Evolutionary conservation across 495 filamentous ascomycete species (phyloP).

Genomic region (Penicillium roqueforti): DNA sequence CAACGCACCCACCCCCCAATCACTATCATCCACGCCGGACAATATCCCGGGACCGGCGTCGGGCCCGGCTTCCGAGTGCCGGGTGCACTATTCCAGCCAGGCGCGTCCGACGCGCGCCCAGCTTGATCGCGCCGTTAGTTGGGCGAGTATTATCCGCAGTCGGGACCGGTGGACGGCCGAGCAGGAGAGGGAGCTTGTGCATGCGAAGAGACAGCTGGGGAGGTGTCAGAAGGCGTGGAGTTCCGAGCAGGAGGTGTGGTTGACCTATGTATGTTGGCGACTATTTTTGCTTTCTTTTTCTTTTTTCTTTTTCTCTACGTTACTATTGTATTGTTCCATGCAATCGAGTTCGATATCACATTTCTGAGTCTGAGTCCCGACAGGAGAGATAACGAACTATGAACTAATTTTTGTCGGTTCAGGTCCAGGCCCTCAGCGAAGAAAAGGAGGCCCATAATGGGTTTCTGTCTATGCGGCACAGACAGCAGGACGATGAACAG

Average conservation of each 20-base stretch:
- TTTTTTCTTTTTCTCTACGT: conserved; percentile 3
- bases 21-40: not conserved
- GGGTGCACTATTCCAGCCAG: not conserved
- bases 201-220: conserved; percentile 30
- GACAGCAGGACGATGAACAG: conserved; percentile 38
- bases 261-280: conserved; percentile 33
- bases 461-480: conserved; percentile 34
- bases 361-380: not conserved
- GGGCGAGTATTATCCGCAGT: conserved; percentile 34
- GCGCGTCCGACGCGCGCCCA: conserved; percentile 13
- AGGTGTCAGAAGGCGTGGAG: conserved; percentile 44
- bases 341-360: not conserved
- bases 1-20: not conserved
- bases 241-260: conserved; percentile 42
- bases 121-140: conserved; percentile 28
- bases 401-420: conserved; percentile 4
- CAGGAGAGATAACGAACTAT: not conserved
- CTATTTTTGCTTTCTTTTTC: not conserved
- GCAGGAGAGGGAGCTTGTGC: conserved; percentile 32
- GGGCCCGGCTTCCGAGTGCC: conserved; percentile 8
- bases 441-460: conserved; percentile 39
- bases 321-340: not conserved
- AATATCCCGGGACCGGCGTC: conserved; percentile 4
- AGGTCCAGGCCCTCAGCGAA: conserved; percentile 37
- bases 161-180: conserved; percentile 33